Conservation (phyloP, 192 early-diverging fungal species). For the Linnemannia schmuckeri region DNA sequence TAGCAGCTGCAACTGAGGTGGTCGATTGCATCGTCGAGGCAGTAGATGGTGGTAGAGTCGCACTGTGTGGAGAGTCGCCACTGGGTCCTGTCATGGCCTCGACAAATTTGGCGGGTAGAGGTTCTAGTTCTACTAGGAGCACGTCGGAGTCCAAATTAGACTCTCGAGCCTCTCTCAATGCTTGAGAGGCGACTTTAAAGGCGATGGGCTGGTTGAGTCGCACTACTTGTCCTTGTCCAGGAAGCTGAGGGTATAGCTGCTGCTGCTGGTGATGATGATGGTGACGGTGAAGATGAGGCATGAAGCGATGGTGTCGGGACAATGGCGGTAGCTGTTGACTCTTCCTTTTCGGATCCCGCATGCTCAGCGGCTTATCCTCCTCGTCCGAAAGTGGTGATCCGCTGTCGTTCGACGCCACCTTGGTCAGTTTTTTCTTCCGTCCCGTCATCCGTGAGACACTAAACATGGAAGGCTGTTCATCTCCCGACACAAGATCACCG, state of each 20-base stretch:
- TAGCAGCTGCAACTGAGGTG: not conserved
- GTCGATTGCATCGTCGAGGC: not conserved
- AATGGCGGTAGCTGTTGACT: not conserved
- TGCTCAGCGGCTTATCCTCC: not conserved
- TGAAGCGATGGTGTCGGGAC: not conserved
- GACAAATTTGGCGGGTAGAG: constrained; percentile 25
- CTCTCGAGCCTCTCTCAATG: constrained; percentile 24
- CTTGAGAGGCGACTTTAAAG: not conserved
- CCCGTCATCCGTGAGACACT: constrained; percentile 29
- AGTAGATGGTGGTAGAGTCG: not conserved
- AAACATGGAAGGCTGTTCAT: constrained; percentile 9
- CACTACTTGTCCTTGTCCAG: not conserved
- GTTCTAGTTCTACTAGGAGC: constrained; percentile 23
- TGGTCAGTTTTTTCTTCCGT: constrained; percentile 1
- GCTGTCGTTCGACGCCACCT: not conserved
- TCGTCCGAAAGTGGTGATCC: not conserved
- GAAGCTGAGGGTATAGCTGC: not conserved
- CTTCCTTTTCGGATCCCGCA: not conserved
- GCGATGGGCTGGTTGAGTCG: not conserved
- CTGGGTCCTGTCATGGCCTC: constrained; percentile 13
- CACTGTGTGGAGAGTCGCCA: not conserved
- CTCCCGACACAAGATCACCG: not conserved
- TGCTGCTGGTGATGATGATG: not conserved
- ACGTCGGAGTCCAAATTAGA: constrained; percentile 23
- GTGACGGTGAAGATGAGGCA: constrained; percentile 19